Evolutionary conservation across 352 stramenopile genomes (phyloP), one percentile per base, ranked within the genome.

Genomic region (Phytopythium ostracodes): DNA sequence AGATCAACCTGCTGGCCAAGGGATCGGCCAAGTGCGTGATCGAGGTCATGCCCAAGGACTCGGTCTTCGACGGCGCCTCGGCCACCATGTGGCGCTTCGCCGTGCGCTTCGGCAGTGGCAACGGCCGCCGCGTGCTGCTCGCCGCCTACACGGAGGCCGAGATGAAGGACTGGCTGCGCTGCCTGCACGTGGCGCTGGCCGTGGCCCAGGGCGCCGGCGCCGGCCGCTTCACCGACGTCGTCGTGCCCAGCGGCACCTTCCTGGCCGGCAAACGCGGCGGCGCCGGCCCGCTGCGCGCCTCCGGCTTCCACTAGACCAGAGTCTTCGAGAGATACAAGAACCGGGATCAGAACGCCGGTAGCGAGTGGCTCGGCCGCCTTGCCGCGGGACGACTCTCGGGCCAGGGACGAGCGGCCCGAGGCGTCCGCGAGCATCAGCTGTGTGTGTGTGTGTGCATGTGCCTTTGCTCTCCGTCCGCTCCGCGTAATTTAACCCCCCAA

Each of bases 81-180:
- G 80, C 84, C 33, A 91, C 86, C 0, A 88, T 94, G 79, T 94
- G 86, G 86, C 77, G 86, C 40, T 89, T 94, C 44, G 81, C 80
- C 1, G 84, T 94, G 47, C 76, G 78, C n/a, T 29, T 20, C 35
- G 33, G 53, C n/a, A 20, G 29, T 8, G 68, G 66, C 46, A 87
- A 87, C 27, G 75, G 64, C 22, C 73, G 84, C 20, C 83, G 86
- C 56, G 76, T 93, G 33, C 51, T 94, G 50, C 56, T 94, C 22
- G 81, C 80, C 44, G 80, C 84, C n/a, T 89, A 91, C 66, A 87
- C 81, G 42, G 86, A 94, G 57, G 63, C 63, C 25, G 86, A 94
- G 60, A 92, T 94, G 84, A 94, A 94, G 57, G 74, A 92, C 55
- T 94, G 86, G 86, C 75, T 93, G 49, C 69, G 84, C 33, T 88